phyloP scores from a whole-genome alignment of 768 basidiomycete species.

The Boletus edulis region DNA sequence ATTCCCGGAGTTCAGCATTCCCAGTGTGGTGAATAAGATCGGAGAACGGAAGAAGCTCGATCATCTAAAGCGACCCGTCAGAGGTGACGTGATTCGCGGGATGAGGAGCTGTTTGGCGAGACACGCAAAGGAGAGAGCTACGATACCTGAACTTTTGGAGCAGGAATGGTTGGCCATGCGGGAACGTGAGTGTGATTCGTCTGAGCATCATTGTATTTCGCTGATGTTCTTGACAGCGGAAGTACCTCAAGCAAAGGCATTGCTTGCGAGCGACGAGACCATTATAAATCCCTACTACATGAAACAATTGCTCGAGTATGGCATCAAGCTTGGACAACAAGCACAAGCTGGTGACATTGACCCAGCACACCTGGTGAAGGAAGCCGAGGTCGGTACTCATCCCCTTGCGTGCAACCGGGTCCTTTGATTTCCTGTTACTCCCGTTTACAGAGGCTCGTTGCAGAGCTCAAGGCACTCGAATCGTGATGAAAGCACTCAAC shows the following conservation, averaged over 20 bases:
- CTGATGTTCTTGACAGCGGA: constrained; percentile 21
- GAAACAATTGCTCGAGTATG: constrained; percentile 70
- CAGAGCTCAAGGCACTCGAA: constrained; percentile 54
- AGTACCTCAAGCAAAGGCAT: constrained; percentile 28
- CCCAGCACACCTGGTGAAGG: constrained; percentile 46
- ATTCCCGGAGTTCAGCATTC: constrained; percentile 69
- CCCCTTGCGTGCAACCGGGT: neutral
- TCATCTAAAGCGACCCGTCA: constrained; percentile 69
- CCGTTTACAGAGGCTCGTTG: constrained; percentile 54
- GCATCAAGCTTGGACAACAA: constrained; percentile 56
- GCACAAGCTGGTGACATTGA: constrained; percentile 40
- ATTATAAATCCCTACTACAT: constrained; percentile 81
- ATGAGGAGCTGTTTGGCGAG: constrained; percentile 82
- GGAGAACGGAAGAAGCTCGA: constrained; percentile 52
- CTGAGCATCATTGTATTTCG: neutral
- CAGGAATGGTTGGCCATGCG: constrained; percentile 76
- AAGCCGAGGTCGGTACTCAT: constrained; percentile 51
- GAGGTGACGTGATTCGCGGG: constrained; percentile 69
- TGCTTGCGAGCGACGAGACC: constrained; percentile 53
- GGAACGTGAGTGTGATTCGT: constrained; percentile 24
- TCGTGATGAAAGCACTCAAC: constrained; percentile 21
- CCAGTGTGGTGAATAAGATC: constrained; percentile 36
- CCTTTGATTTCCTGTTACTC: constrained; percentile 1
- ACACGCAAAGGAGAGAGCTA: constrained; percentile 77
- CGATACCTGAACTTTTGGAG: constrained; percentile 83